phyloP scores from a whole-genome alignment of 108 stramenopile genomes.

The Nitzschia putrida region DNA sequence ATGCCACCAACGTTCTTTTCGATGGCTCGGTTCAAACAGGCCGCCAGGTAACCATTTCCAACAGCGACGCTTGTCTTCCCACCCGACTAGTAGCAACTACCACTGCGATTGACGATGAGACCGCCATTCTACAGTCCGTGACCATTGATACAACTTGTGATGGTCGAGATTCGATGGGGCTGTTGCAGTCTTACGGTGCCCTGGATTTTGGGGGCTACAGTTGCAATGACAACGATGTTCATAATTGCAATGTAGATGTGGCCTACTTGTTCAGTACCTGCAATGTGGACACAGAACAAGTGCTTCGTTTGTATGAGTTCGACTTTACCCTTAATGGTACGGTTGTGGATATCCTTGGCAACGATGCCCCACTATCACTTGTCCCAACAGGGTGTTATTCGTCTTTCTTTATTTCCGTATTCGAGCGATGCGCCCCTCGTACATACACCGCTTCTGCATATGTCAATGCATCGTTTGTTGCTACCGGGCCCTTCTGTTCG shows the following conservation, averaged over 20 bases:
- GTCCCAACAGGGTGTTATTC: conserved; percentile 14
- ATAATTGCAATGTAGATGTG: conserved; percentile 20
- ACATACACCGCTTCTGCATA: background rate
- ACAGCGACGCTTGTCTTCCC: conserved; percentile 22
- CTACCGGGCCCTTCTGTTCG: background rate
- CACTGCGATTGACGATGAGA: conserved; percentile 4
- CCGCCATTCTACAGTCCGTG: conserved; percentile 6
- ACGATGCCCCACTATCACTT: conserved; percentile 1
- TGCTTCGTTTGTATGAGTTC: conserved; percentile 8
- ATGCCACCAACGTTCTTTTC: conserved; percentile 1
- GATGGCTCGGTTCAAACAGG: background rate
- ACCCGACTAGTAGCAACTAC: conserved; percentile 4
- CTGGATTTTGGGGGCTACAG: conserved; percentile 28
- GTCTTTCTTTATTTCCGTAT: background rate
- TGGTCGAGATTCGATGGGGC: conserved; percentile 5
- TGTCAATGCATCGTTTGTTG: background rate
- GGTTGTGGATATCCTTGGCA: background rate
- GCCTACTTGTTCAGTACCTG: conserved; percentile 11
- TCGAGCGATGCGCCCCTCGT: conserved; percentile 13
- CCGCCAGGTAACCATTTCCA: background rate
- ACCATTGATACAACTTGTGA: conserved; percentile 26
- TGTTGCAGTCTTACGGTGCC: conserved; percentile 20
- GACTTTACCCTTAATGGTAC: conserved; percentile 2
- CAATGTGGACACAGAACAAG: conserved; percentile 7
- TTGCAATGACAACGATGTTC: conserved; percentile 20